phyloP scores from a whole-genome alignment of 257 asterid species.

The Nicotiana obtusifolia region DNA sequence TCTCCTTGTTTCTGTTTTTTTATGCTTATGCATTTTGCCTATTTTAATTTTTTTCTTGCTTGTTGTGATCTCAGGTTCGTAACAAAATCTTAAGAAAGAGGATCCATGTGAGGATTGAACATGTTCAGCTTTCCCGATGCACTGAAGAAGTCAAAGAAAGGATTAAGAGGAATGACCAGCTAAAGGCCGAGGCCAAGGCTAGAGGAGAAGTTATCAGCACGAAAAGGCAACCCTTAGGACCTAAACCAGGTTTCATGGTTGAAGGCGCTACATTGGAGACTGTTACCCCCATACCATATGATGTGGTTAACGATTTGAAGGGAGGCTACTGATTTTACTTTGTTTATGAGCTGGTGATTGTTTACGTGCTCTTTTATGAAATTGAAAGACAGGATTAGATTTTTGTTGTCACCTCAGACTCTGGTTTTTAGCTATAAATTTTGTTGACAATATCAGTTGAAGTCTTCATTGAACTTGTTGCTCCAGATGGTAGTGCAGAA shows the following conservation, averaged over 20 bases:
- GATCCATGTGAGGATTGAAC: slow-evolving; percentile 70
- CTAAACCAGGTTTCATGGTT: slow-evolving; percentile 87
- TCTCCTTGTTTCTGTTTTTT: not conserved
- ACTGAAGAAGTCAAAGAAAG: slow-evolving; percentile 49
- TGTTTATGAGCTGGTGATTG: not conserved
- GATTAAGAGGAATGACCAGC: slow-evolving; percentile 50
- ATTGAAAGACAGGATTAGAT: not conserved
- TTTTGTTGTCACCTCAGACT: not conserved
- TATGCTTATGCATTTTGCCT: not conserved
- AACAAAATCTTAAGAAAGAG: slow-evolving; percentile 38
- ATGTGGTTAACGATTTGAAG: slow-evolving; percentile 15
- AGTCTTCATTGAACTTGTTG: not conserved
- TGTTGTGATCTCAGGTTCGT: not conserved
- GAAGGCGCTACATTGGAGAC: slow-evolving; percentile 69
- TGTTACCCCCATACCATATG: slow-evolving; percentile 75
- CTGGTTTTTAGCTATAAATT: not conserved
- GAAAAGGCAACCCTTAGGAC: slow-evolving; percentile 77
- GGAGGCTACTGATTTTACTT: slow-evolving; percentile 9
- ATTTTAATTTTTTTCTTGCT: not conserved
- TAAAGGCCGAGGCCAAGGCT: slow-evolving; percentile 66
- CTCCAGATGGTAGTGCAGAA: not conserved
- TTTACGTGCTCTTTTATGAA: not conserved
- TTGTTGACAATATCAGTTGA: not conserved
- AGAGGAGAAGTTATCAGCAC: slow-evolving; percentile 67
- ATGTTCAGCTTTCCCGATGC: slow-evolving; percentile 69